These are phyloP conservation scores for Auriscalpium microsporum DNA, from an alignment of 768 basidiomycete genomes.

Conservation along the genomic window DNA sequence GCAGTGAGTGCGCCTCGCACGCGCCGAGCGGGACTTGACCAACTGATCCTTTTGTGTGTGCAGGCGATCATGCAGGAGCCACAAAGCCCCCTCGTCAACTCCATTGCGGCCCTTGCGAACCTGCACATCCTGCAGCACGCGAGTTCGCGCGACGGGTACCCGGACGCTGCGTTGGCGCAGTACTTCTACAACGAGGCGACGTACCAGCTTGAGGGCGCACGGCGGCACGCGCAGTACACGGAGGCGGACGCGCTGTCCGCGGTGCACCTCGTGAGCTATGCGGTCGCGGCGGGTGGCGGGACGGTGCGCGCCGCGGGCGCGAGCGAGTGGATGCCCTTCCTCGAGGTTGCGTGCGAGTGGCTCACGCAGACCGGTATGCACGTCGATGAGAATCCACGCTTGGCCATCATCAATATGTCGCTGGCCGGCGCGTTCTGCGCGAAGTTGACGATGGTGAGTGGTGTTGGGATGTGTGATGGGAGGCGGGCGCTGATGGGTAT, in stretches of 20 bases:
- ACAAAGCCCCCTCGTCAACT: slow-evolving; percentile 8
- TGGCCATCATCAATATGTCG: slow-evolving; percentile 48
- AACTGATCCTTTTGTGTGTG: neutral
- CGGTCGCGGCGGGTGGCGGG: slow-evolving; percentile 28
- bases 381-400: slow-evolving; percentile 54
- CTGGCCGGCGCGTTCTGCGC: slow-evolving; percentile 48
- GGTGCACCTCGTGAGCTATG: slow-evolving; percentile 67
- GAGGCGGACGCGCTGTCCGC: slow-evolving; percentile 74
- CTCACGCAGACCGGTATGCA: slow-evolving; percentile 56
- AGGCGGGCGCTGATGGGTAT: neutral
- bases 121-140: slow-evolving; percentile 11
- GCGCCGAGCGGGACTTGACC: neutral
- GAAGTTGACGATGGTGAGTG: slow-evolving; percentile 66
- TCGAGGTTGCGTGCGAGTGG: slow-evolving; percentile 72
- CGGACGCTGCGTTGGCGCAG: slow-evolving; percentile 10
- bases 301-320: slow-evolving; percentile 47
- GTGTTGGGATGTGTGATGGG: neutral
- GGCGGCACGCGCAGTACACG: slow-evolving; percentile 18
- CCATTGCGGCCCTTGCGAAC: slow-evolving; percentile 14
- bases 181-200: slow-evolving; percentile 13
- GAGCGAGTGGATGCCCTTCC: slow-evolving; percentile 61
- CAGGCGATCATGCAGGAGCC: slow-evolving; percentile 10
- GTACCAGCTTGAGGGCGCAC: slow-evolving; percentile 12
- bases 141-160: neutral
- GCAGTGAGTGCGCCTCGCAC: slow-evolving; percentile 36